Conservation (phyloP, 2,329 filamentous ascomycete species). For the Spiromastix sp. region DNA sequence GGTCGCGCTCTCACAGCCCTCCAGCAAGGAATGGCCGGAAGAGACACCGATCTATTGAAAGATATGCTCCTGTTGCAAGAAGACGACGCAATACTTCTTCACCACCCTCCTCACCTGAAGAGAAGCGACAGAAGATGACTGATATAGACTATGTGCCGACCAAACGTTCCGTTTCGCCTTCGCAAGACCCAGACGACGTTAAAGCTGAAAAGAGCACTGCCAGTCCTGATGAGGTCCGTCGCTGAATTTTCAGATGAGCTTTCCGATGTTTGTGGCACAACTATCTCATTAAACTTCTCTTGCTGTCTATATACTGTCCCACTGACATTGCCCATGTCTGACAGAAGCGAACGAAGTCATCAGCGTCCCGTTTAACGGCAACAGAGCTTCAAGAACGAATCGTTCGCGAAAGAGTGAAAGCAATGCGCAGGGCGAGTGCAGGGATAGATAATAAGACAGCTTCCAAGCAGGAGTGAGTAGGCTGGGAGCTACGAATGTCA, state of each 20-base stretch:
- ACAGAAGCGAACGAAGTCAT: constrained; percentile 10
- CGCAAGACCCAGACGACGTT: constrained; percentile 9
- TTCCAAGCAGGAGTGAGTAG: constrained; percentile 13
- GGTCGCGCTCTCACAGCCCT: constrained; percentile 19
- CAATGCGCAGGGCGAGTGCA: constrained; percentile 21
- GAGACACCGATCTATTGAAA: constrained; percentile 34
- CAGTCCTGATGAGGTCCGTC: constrained; percentile 22
- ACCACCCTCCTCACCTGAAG: constrained; percentile 29
- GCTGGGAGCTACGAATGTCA: no score
- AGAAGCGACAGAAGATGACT: constrained; percentile 32
- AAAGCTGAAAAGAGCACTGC: constrained; percentile 6
- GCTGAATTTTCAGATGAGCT: constrained; percentile 8
- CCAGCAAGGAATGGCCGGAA: constrained; percentile 25
- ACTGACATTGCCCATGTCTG: no score
- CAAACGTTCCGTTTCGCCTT: constrained; percentile 15
- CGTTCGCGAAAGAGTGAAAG: constrained; percentile 27
- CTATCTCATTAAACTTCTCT: no score
- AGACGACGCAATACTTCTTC: constrained; percentile 34
- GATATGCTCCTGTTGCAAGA: constrained; percentile 33
- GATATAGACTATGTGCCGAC: constrained; percentile 23
- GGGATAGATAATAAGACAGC: constrained; percentile 14
- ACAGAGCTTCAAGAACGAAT: constrained; percentile 28
- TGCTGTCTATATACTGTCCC: no score
- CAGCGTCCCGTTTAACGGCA: constrained; percentile 17
- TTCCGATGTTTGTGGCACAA: neutral